Base-by-base conservation (phyloP, 2,329 filamentous ascomycete species). In the Rhinocladiella mackenziei region DNA sequence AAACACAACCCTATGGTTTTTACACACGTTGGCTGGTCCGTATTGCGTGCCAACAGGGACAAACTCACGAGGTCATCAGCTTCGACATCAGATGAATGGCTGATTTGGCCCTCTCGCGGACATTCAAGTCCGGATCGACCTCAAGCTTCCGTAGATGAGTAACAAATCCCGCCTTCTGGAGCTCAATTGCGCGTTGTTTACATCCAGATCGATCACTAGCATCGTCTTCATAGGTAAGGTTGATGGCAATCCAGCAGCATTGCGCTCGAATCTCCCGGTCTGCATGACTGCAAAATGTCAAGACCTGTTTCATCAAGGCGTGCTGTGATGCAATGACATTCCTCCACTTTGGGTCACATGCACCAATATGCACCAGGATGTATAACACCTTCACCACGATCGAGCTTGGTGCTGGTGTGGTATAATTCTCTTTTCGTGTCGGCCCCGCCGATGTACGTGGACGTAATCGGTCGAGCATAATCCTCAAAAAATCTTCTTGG, bases 281-380 rank as follows among this genome's bases (percentile, higher is more conserved):
- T 31, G 79, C 76, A 64, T 88, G 86, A 33, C 72, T 77, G 57
- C 92, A 85, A 43, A 94, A 81, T 11, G 78, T 78, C 6, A 83
- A 76, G 34, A 95, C 72, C 35, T 84, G 76, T 57, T 77, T 80
- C 48, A 97, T 73, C 3, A 97, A 71, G 9, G 84, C 77, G 2
- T 79, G 83, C 63, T 96, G 89, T 2, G 81, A 75, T 39, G 94
- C 79, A 8, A 94, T 73, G 11, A 87, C 68, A 59, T 89, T 81
- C 43, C 88, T 81, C 64, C 96, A 88, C 20, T 78, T 76, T 2
- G 88, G 81, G 9, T 82, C 73, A 53, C 87, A 87, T 7, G 89
- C 91, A 13, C 89, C 88, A 57, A 97, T 80, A 67, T 97, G 89
- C 10, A 92, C 83, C 36, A 97, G 74, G 44, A 96, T 82, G 61